Base-by-base conservation (phyloP, 768 basidiomycete species). In the Amanita polypyramis region DNA sequence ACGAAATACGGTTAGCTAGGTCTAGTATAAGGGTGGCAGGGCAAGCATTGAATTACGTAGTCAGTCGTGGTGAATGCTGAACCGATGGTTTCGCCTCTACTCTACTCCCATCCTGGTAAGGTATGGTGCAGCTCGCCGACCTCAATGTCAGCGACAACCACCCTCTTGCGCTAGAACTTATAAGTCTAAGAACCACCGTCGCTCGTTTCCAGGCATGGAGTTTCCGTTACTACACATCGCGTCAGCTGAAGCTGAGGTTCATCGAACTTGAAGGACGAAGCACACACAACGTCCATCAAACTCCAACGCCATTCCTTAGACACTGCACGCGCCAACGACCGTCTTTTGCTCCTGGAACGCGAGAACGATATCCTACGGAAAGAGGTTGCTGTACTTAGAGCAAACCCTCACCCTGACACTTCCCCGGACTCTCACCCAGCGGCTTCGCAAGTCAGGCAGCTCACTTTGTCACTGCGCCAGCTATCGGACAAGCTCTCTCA, bases 401-500 rank as follows among this genome's bases (percentile, higher is more conserved):
- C 73, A 0, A 60, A 74, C 51, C 75, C 81, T 12, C 72, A 76
- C 41, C 58, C 65, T 3, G 60, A 69, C 5, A 63, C 57, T 19
- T 55, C 54, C 4, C 49, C 54, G 9, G 55, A 55, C 40, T 53
- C 60, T 4, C 58, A 62, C 39, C 61, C 61, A 29, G 61, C 63
- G 7, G 56, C 56, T 10, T 44, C 60, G 15, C 69, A 70, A 38
- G 58, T 66, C 29, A 66, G 69, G 49, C 65, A 89, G 49, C 70
- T 89, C 44, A 79, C 83, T 0, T 72, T 89, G 7, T 77, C 83
- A 0, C 71, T 87, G 21, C 73, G 85, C 5, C 75, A 74, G 17
- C 67, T 85, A 27, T 81, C 77, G 2, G 79, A 85, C 57, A 82
- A 88, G 60, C 72, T 88, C 15, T 68, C 72, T 0, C 57, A 74